Evolutionary conservation across 768 basidiomycete genomes (phyloP).

Genomic region (Exsudoporus frostii): DNA sequence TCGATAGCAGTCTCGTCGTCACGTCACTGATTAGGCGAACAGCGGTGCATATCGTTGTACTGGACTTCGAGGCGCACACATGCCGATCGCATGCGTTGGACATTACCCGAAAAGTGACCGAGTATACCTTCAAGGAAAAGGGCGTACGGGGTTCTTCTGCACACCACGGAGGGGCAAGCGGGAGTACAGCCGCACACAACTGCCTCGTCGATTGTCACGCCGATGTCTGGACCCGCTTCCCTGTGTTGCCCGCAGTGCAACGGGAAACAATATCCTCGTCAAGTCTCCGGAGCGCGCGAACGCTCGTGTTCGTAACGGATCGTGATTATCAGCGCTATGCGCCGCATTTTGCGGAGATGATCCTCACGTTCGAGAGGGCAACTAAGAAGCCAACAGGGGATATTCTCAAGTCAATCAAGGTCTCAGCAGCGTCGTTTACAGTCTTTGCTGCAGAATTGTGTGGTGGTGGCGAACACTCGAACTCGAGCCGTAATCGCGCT

Average conservation of each 20-base stretch:
- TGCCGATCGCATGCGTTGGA: conserved; percentile 45
- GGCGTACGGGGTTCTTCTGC: conserved; percentile 21
- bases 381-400: conserved; percentile 53
- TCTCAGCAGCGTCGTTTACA: conserved; percentile 32
- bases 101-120: conserved; percentile 54
- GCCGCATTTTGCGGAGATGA: conserved; percentile 44
- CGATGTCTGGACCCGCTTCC: conserved; percentile 61
- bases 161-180: conserved; percentile 1
- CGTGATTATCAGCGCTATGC: conserved; percentile 34
- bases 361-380: conserved; percentile 43
- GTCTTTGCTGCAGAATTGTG: conserved; percentile 23
- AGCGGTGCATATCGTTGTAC: conserved; percentile 41
- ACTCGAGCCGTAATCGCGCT: not conserved
- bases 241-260: conserved; percentile 52
- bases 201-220: conserved; percentile 52
- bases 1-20: conserved; percentile 25
- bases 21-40: conserved; percentile 46
- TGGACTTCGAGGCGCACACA: conserved; percentile 33
- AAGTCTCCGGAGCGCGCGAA: conserved; percentile 29
- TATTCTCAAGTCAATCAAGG: conserved; percentile 37
- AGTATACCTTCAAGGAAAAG: conserved; percentile 52
- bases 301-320: conserved; percentile 45
- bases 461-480: not conserved
- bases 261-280: conserved; percentile 41
- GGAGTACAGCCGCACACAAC: conserved; percentile 39